A percentile compares a stretch with the other conserved stretches of the same genome.
Conservation (phyloP, 2,329 filamentous ascomycete species). For the Curvularia sp. region DNA sequence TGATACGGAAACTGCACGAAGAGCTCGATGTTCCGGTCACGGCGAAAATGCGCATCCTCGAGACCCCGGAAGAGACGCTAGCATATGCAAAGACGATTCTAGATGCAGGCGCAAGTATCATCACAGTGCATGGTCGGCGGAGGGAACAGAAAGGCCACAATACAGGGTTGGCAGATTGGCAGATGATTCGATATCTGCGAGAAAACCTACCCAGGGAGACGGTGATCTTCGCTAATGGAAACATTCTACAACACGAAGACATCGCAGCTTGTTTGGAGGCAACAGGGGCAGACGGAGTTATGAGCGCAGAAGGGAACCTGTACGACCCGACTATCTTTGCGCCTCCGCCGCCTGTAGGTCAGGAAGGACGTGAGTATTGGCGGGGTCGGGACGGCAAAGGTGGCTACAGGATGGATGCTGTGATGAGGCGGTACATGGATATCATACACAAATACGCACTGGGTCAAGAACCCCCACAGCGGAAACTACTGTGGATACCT, state of each 20-base stretch:
- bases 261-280: slow-evolving; percentile 77
- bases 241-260: slow-evolving; percentile 82
- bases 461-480: slow-evolving; percentile 67
- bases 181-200: slow-evolving; percentile 79
- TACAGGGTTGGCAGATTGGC: slow-evolving; percentile 93
- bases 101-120: slow-evolving; percentile 85
- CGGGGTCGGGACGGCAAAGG: slow-evolving; percentile 77
- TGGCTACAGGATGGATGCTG: slow-evolving; percentile 87
- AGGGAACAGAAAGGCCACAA: slow-evolving; percentile 96
- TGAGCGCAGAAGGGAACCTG: slow-evolving; percentile 95
- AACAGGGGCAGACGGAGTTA: slow-evolving; percentile 90
- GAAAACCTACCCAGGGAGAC: slow-evolving; percentile 85
- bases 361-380: slow-evolving; percentile 83
- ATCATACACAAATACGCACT: slow-evolving; percentile 84
- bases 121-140: slow-evolving; percentile 88
- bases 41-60: slow-evolving; percentile 90
- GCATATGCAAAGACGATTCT: slow-evolving; percentile 89
- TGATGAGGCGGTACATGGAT: slow-evolving; percentile 86
- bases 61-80: slow-evolving; percentile 84
- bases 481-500: slow-evolving; percentile 77
- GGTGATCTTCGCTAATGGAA: slow-evolving; percentile 96
- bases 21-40: slow-evolving; percentile 85
- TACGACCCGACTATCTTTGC: slow-evolving; percentile 91
- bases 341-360: slow-evolving; percentile 66
- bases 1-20: slow-evolving; percentile 83